Percentiles rank a stretch among this genome's conserved stretches.
These are phyloP conservation scores for Mucor saturninus DNA, from an alignment of 371 early-diverging fungal genomes.

Conservation along the genomic window DNA sequence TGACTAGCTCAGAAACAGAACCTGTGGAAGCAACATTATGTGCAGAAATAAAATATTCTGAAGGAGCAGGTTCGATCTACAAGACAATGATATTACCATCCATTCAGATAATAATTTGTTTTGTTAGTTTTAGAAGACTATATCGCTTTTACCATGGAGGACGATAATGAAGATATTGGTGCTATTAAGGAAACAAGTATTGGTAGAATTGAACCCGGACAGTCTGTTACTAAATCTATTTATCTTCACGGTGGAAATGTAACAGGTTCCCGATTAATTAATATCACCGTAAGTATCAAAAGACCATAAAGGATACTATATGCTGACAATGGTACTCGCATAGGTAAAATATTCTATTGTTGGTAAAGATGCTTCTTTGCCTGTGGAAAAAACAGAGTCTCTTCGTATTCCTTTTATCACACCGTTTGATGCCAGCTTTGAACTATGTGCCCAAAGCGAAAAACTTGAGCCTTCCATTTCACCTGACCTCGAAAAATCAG, in stretches of 20 bases:
- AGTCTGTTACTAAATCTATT: slow-evolving; percentile 23
- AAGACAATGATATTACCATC: no score
- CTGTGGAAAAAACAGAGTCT: slow-evolving; percentile 53
- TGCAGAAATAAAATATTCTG: slow-evolving; percentile 56
- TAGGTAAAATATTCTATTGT: slow-evolving; percentile 28
- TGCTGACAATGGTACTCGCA: not conserved
- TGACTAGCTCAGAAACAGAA: slow-evolving; percentile 66
- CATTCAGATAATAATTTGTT: not conserved
- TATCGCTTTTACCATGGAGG: slow-evolving; percentile 27
- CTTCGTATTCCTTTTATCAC: slow-evolving; percentile 53
- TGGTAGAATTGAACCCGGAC: slow-evolving; percentile 34
- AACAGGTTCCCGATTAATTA: slow-evolving; percentile 39
- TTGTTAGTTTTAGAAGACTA: slow-evolving; percentile 26
- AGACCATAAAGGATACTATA: no score
- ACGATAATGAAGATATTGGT: slow-evolving; percentile 11
- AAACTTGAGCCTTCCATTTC: slow-evolving; percentile 28
- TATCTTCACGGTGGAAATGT: slow-evolving; percentile 36
- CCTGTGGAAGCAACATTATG: slow-evolving; percentile 50
- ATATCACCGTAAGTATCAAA: slow-evolving; percentile 34
- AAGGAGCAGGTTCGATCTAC: slow-evolving; percentile 24
- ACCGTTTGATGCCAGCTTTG: slow-evolving; percentile 56
- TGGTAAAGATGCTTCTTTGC: slow-evolving; percentile 17
- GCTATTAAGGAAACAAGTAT: slow-evolving; percentile 10
- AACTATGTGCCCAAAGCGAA: slow-evolving; percentile 39
- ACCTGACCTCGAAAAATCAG: slow-evolving; percentile 36